phyloP scores from a whole-genome alignment of 176 grass and related monocot genomes.

The Echinochloa phyllopogon region DNA sequence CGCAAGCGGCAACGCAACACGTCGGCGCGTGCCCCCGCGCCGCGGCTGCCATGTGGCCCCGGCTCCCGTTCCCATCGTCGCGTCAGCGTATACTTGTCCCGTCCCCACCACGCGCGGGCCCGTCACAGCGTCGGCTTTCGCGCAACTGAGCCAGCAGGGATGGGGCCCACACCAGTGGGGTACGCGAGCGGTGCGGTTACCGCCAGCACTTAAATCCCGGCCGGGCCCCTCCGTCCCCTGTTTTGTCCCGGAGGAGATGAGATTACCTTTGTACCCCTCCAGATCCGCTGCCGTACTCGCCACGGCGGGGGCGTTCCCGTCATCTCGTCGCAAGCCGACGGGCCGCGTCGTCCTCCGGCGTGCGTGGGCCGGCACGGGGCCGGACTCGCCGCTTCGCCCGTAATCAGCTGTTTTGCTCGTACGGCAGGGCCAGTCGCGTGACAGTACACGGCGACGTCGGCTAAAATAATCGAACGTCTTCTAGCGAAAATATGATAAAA shows the following conservation, averaged over 20 bases:
- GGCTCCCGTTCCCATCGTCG: neutral
- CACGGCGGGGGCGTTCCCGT: neutral
- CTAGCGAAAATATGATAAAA: neutral
- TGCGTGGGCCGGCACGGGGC: neutral
- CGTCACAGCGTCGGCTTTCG: neutral
- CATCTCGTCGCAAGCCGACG: neutral
- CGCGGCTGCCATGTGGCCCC: neutral
- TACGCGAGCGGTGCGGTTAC: neutral
- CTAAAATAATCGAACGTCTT: neutral
- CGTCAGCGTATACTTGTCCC: neutral
- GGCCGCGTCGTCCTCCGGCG: neutral
- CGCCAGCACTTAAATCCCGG: too few relatives aligned
- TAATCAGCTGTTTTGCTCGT: neutral
- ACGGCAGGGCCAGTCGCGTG: neutral
- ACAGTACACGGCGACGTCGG: neutral
- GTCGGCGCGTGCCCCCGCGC: neutral
- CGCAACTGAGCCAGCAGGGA: neutral
- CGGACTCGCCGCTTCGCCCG: neutral
- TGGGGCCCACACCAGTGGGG: too few relatives aligned
- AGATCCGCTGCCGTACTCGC: rapidly evolving
- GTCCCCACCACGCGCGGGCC: neutral
- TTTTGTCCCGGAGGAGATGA: neutral
- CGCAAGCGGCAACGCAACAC: neutral
- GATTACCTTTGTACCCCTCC: neutral
- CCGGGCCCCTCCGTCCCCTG: neutral